Evolutionary conservation across 805 yeast genomes (phyloP).

Genomic region (Kodamaea neixiangensis): DNA sequence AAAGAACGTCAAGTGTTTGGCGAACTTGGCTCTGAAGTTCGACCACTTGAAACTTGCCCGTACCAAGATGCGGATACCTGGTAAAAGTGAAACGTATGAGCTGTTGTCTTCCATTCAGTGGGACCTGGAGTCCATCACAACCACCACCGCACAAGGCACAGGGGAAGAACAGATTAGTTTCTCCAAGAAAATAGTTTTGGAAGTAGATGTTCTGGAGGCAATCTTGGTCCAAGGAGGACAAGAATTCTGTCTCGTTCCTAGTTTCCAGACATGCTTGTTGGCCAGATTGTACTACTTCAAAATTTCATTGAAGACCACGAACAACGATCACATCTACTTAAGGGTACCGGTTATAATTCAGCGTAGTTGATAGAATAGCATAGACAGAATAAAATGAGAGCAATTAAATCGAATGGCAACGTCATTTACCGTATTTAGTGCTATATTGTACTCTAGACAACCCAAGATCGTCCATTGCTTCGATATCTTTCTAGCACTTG

Average conservation of each 20-base stretch:
- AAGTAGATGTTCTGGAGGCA: conserved; percentile 30
- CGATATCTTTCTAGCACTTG: not conserved
- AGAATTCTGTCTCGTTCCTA: conserved; percentile 39
- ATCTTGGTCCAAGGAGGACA: conserved; percentile 15
- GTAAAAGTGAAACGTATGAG: not conserved
- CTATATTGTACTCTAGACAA: no score
- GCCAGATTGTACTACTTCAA: conserved; percentile 37
- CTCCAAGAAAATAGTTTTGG: conserved; percentile 24
- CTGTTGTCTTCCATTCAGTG: conserved; percentile 19
- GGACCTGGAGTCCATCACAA: conserved; percentile 18
- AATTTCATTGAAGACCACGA: conserved; percentile 25
- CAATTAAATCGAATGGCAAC: no score
- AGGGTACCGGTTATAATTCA: conserved; percentile 32
- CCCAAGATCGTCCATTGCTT: no score
- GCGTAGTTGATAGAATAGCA: conserved; percentile 1
- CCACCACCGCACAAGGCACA: conserved; percentile 11
- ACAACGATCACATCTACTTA: conserved; percentile 24
- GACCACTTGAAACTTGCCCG: conserved; percentile 27
- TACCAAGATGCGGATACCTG: conserved; percentile 16
- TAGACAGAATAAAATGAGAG: not conserved
- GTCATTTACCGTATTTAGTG: no score
- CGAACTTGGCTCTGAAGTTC: conserved; percentile 30
- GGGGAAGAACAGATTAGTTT: conserved; percentile 19
- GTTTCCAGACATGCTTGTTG: conserved; percentile 38
- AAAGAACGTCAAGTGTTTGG: conserved; percentile 32